These are phyloP conservation scores for Cudoniella acicularis DNA, from an alignment of 495 filamentous ascomycete genomes.

Conservation along the genomic window DNA sequence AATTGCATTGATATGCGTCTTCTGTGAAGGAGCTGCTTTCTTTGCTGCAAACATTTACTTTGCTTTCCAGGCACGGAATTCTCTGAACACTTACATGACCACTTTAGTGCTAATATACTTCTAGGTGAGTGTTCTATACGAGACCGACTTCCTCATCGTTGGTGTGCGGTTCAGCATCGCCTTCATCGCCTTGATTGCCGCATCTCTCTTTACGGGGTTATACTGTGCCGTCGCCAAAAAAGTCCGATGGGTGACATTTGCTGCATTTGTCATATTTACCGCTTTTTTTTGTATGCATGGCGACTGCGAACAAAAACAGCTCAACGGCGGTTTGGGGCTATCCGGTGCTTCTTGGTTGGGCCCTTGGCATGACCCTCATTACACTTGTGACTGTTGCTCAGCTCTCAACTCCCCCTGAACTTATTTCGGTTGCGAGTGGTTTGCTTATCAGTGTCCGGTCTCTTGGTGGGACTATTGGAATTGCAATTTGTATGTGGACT, in stretches of 20 bases:
- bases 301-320: conserved; percentile 15
- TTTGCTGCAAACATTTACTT: conserved; percentile 37
- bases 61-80: conserved; percentile 24
- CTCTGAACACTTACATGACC: background rate
- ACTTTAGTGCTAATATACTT: background rate
- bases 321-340: conserved; percentile 28
- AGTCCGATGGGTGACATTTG: conserved; percentile 21
- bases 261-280: conserved; percentile 24
- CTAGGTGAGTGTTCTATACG: conserved; percentile 25
- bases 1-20: conserved; percentile 28
- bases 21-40: conserved; percentile 33
- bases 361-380: conserved; percentile 27
- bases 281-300: conserved; percentile 30
- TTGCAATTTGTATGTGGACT: conserved; percentile 31
- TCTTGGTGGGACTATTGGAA: conserved; percentile 30
- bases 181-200: conserved; percentile 21
- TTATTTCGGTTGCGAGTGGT: conserved; percentile 32
- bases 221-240: conserved; percentile 26
- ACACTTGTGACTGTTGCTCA: conserved; percentile 31
- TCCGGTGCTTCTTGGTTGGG: conserved; percentile 28
- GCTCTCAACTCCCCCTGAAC: conserved; percentile 30
- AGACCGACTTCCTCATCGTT: conserved; percentile 25
- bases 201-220: conserved; percentile 18
- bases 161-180: conserved; percentile 26
- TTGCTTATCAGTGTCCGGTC: conserved; percentile 31